A percentile compares a stretch with the other conserved stretches of the same genome.
Evolutionary conservation across 441 rosid genomes (phyloP).

Genomic region (Populus trichocarpa): DNA sequence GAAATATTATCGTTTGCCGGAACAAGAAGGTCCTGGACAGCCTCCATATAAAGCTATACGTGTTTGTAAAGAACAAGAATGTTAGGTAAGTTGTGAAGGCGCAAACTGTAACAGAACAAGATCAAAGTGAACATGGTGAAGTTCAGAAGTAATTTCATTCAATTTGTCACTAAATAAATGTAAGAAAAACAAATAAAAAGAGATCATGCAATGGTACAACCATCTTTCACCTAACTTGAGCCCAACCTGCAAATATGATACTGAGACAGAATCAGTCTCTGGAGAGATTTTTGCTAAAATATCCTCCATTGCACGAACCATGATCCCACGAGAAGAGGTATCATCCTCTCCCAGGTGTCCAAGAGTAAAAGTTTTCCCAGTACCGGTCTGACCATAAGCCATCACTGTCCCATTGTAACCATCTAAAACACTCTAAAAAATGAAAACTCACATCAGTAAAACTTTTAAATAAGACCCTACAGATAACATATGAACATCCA

Average conservation of each 20-base stretch:
- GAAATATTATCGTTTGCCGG: conserved; percentile 83
- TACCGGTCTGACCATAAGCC: conserved; percentile 99
- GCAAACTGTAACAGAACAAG: neutral
- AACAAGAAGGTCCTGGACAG: conserved; percentile 95
- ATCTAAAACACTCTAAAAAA: conserved; percentile 81
- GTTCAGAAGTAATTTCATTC: neutral
- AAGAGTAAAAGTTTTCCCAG: conserved; percentile 96
- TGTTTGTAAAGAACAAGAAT: conserved; percentile 14
- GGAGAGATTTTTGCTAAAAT: conserved; percentile 61
- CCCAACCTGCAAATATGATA: conserved; percentile 88
- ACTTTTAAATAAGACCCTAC: neutral
- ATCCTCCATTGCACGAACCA: conserved; percentile 99
- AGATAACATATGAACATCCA: neutral
- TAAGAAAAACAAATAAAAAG: neutral
- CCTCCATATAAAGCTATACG: conserved; percentile 92
- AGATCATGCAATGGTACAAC: neutral
- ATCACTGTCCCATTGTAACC: conserved; percentile 98
- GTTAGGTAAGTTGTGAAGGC: conserved; percentile 8
- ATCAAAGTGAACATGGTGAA: conserved; percentile 1
- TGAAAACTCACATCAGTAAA: neutral
- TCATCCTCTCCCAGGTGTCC: conserved; percentile 90
- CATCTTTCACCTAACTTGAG: neutral
- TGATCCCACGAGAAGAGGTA: conserved; percentile 90
- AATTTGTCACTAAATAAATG: neutral
- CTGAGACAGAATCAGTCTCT: conserved; percentile 75